phyloP scores from a whole-genome alignment of 805 yeast genomes.

The Candida golubevii region DNA sequence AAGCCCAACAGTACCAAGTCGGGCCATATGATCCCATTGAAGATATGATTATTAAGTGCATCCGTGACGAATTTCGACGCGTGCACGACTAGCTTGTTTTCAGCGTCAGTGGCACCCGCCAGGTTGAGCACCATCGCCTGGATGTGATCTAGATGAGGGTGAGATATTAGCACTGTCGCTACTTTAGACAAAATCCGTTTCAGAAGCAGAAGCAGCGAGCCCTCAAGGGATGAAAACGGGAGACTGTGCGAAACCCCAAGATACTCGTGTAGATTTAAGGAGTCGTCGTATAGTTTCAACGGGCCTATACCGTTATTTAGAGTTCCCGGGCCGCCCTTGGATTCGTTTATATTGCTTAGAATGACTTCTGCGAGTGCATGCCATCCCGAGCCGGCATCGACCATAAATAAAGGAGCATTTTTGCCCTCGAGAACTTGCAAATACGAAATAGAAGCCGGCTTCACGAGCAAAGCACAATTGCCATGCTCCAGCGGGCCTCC shows the following conservation, averaged over 20 bases:
- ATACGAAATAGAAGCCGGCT: conserved; percentile 47
- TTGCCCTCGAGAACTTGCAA: conserved; percentile 24
- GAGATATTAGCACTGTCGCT: conserved; percentile 53
- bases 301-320: conserved; percentile 9
- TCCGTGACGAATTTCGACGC: conserved; percentile 53
- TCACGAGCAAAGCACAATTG: conserved; percentile 65
- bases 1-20: conserved; percentile 41
- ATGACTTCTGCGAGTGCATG: conserved; percentile 45
- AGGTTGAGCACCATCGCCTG: conserved; percentile 66
- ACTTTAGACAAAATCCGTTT: conserved; percentile 23
- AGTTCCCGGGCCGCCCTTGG: not conserved
- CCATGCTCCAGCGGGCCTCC: conserved; percentile 81
- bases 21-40: conserved; percentile 84
- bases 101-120: conserved; percentile 40
- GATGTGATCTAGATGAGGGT: conserved; percentile 83
- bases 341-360: not conserved
- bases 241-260: conserved; percentile 18
- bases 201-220: conserved; percentile 7
- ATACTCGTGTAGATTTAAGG: conserved; percentile 23
- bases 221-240: conserved; percentile 23
- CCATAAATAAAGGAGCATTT: conserved; percentile 39
- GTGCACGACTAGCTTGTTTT: conserved; percentile 17
- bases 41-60: conserved; percentile 51
- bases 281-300: conserved; percentile 29
- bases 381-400: conserved; percentile 82